A percentile compares a stretch with the other conserved stretches of the same genome.
phyloP scores from a whole-genome alignment of 768 basidiomycete species.

The Hemileccinum impolitum region DNA sequence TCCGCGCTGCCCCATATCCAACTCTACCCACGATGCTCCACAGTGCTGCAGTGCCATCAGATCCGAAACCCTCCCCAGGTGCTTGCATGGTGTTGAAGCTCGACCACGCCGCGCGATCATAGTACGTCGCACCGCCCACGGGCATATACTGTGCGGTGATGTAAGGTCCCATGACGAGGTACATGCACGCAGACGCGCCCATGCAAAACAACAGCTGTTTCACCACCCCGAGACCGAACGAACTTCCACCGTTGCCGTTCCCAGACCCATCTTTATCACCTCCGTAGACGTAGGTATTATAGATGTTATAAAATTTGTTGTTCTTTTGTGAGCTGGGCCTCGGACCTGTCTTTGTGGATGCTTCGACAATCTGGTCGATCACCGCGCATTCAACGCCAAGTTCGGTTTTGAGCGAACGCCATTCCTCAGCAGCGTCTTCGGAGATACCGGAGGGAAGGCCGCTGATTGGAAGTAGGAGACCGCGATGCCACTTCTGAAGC shows the following conservation, averaged over 20 bases:
- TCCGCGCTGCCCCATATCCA: conserved; percentile 71
- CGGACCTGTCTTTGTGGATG: conserved; percentile 32
- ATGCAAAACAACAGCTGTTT: conserved; percentile 55
- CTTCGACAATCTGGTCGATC: conserved; percentile 65
- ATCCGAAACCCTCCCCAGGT: conserved; percentile 66
- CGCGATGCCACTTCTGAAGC: conserved; percentile 70
- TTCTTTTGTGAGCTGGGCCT: conserved; percentile 38
- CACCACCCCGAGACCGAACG: conserved; percentile 34
- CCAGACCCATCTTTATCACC: conserved; percentile 37
- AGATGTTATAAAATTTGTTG: conserved; percentile 79
- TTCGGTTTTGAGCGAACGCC: conserved; percentile 76
- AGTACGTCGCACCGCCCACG: conserved; percentile 66
- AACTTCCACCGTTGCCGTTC: conserved; percentile 11
- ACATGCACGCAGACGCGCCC: conserved; percentile 59
- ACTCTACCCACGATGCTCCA: conserved; percentile 72
- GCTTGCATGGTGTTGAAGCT: conserved; percentile 73
- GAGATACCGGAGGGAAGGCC: conserved; percentile 53
- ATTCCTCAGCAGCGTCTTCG: conserved; percentile 66
- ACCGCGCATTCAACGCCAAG: conserved; percentile 74
- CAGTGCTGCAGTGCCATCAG: conserved; percentile 56
- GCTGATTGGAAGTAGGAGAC: conserved; percentile 45
- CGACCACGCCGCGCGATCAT: conserved; percentile 76
- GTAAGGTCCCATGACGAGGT: conserved; percentile 60
- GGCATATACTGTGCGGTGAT: conserved; percentile 52
- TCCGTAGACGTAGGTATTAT: conserved; percentile 67